A percentile compares a stretch with the other conserved stretches of the same genome.
Conservation (phyloP, 768 basidiomycete species). For the Leccinum fibrillosum region DNA sequence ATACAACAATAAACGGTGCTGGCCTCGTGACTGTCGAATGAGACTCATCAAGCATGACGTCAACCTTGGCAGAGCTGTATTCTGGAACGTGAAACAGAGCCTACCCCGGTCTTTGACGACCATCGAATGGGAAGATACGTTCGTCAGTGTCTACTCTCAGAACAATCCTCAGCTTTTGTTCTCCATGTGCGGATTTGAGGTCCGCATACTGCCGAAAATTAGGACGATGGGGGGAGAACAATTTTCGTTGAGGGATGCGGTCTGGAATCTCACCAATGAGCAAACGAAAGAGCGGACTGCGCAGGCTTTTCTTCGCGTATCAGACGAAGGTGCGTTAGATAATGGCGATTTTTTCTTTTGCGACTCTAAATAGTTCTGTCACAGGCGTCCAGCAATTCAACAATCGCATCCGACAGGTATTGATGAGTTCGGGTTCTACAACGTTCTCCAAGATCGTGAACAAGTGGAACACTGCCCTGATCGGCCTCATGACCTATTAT, state of each 20-base stretch:
- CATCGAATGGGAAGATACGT: constrained; percentile 99
- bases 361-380: constrained; percentile 3
- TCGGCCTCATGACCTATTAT: constrained; percentile 97
- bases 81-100: constrained; percentile 99
- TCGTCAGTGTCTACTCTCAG: constrained; percentile 94
- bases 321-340: constrained; percentile 70
- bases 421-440: constrained; percentile 98
- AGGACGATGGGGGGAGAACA: constrained; percentile 94
- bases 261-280: constrained; percentile 97
- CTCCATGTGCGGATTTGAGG: constrained; percentile 99
- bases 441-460: constrained; percentile 99
- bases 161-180: constrained; percentile 97
- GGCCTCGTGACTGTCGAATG: constrained; percentile 99
- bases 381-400: constrained; percentile 92
- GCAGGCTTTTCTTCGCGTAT: constrained; percentile 96
- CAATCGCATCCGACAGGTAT: constrained; percentile 92
- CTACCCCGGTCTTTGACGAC: constrained; percentile 94
- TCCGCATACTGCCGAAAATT: constrained; percentile 95
- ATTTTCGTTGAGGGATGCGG: constrained; percentile 93
- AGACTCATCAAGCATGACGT: constrained; percentile 99
- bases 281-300: constrained; percentile 97
- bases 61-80: constrained; percentile 95
- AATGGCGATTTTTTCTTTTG: background rate
- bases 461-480: constrained; percentile 96
- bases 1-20: constrained; percentile 99